phyloP scores from a whole-genome alignment of 1,284 basidiomycete species.

The Kwoniella shivajii region DNA sequence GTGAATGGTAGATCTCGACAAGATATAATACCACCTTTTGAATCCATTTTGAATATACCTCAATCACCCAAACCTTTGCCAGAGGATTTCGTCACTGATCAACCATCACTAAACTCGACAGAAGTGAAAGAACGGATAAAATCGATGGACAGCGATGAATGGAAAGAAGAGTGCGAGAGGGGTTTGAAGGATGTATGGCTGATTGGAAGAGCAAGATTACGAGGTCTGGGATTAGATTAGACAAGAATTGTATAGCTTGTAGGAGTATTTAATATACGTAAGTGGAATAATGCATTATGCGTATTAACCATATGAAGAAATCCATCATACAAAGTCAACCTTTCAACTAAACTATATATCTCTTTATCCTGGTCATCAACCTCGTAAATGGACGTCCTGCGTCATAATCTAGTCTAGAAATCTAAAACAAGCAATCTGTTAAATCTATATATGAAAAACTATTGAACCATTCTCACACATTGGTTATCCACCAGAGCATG shows the following conservation, averaged over 20 bases:
- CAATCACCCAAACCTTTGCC: conserved; percentile 33
- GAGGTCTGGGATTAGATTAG: conserved; percentile 38
- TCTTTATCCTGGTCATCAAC: too few relatives aligned
- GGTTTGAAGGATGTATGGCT: conserved; percentile 71
- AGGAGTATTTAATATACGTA: too few relatives aligned
- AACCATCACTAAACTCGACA: conserved; percentile 56
- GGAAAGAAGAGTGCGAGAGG: conserved; percentile 67
- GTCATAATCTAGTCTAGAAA: too few relatives aligned
- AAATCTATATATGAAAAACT: neutral
- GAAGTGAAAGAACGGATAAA: conserved; percentile 37
- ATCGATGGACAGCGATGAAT: conserved; percentile 46
- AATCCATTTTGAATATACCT: conserved; percentile 60
- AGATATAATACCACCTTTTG: conserved; percentile 75
- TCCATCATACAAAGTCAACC: too few relatives aligned
- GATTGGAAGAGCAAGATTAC: conserved; percentile 69
- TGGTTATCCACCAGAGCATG: conserved; percentile 9
- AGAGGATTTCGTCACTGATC: conserved; percentile 27
- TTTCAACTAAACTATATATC: too few relatives aligned
- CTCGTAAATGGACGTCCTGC: neutral
- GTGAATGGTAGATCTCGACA: conserved; percentile 78
- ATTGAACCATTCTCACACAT: conserved; percentile 8
- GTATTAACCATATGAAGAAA: too few relatives aligned
- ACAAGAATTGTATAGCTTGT: neutral
- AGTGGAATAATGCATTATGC: too few relatives aligned
- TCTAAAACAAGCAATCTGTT: too few relatives aligned